Percentiles rank a stretch among this genome's conserved stretches.
phyloP scores from a whole-genome alignment of 2,329 filamentous ascomycete species.

The Talaromyces sp. region DNA sequence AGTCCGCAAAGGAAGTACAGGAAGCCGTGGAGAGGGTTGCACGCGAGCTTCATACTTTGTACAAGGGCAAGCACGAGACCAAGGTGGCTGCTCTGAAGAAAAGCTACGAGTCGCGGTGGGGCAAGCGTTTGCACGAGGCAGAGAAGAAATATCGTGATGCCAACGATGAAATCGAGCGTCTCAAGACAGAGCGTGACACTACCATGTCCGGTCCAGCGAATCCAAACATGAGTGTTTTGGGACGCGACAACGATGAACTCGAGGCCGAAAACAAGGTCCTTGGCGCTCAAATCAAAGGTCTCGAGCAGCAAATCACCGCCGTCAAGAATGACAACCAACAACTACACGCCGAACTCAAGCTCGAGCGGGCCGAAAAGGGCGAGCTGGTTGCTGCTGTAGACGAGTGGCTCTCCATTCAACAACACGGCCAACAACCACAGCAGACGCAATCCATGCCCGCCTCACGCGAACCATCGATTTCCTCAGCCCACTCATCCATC shows the following conservation, averaged over 20 bases:
- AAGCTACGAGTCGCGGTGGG: slow-evolving; percentile 77
- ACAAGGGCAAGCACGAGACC: slow-evolving; percentile 95
- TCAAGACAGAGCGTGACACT: slow-evolving; percentile 60
- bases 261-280: slow-evolving; percentile 63
- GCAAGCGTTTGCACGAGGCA: slow-evolving; percentile 77
- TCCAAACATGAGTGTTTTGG: slow-evolving; percentile 40
- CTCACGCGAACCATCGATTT: slow-evolving; percentile 11
- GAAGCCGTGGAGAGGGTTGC: slow-evolving; percentile 83
- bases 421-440: slow-evolving; percentile 10
- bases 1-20: slow-evolving; percentile 65
- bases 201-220: slow-evolving; percentile 55
- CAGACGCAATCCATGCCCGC: background rate
- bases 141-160: slow-evolving; percentile 66
- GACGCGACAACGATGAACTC: slow-evolving; percentile 51
- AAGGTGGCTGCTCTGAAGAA: slow-evolving; percentile 87
- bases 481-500: slow-evolving; percentile 6
- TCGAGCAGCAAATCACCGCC: slow-evolving; percentile 65
- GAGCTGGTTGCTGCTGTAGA: slow-evolving; percentile 44
- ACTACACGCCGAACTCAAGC: slow-evolving; percentile 54
- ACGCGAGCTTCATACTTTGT: slow-evolving; percentile 84
- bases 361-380: slow-evolving; percentile 45
- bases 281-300: slow-evolving; percentile 66
- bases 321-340: slow-evolving; percentile 63
- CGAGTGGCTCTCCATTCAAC: slow-evolving; percentile 40
- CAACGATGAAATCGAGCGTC: slow-evolving; percentile 65